These are phyloP conservation scores for Spirogloea muscicola DNA, from an alignment of 139 green algal genomes.

Conservation along the genomic window DNA sequence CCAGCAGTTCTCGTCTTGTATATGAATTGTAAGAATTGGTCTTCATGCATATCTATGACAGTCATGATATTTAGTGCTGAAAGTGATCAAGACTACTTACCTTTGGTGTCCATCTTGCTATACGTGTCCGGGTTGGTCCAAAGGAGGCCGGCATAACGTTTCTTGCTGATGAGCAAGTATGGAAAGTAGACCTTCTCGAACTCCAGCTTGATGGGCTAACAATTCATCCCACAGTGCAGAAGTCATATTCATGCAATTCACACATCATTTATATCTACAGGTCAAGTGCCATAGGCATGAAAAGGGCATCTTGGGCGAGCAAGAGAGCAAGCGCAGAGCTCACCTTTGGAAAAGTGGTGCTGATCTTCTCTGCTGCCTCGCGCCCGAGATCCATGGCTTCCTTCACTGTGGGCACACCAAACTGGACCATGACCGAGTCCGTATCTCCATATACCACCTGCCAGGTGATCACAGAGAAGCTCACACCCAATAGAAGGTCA, in stretches of 20 bases:
- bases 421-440: slow-evolving; percentile 95
- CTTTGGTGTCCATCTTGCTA: slow-evolving; percentile 98
- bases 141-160: slow-evolving; percentile 94
- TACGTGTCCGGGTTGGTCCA: slow-evolving; percentile 88
- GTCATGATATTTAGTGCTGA: too few species aligned
- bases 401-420: slow-evolving; percentile 62
- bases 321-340: background rate
- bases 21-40: too few species aligned
- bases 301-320: background rate
- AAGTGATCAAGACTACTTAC: too few species aligned
- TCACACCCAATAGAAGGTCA: too few species aligned
- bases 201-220: slow-evolving; percentile 83
- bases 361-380: slow-evolving; percentile 83
- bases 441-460: slow-evolving; percentile 93
- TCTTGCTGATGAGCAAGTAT: slow-evolving; percentile 99
- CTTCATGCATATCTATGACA: too few species aligned
- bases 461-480: too few species aligned
- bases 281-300: background rate
- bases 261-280: background rate
- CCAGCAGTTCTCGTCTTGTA: too few species aligned
- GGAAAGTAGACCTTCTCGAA: slow-evolving; percentile 99
- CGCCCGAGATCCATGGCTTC: slow-evolving; percentile 86
- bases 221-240: background rate
- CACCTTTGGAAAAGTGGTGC: slow-evolving; percentile 74
- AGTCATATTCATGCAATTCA: too few species aligned